Conservation (phyloP, 2,329 filamentous ascomycete species). For the Triangularia verruculosa region DNA sequence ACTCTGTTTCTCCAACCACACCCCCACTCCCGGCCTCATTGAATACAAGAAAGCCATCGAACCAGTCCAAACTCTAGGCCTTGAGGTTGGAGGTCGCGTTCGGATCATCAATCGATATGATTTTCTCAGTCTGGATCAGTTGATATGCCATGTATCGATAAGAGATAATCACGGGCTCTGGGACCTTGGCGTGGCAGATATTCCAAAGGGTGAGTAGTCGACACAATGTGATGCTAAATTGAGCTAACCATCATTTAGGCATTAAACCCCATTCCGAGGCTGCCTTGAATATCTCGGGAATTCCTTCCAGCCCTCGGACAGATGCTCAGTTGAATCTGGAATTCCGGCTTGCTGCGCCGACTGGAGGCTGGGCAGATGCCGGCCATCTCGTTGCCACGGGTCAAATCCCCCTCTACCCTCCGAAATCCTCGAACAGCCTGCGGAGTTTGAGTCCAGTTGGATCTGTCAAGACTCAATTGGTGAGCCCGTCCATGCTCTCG, state of each 20-base stretch:
- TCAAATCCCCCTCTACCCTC: conserved; percentile 40
- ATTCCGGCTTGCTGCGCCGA: conserved; percentile 43
- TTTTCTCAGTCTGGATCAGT: conserved; percentile 49
- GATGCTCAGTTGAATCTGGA: conserved; percentile 49
- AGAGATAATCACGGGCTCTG: conserved; percentile 34
- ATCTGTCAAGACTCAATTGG: not conserved
- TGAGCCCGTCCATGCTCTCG: conserved; percentile 24
- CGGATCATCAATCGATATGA: conserved; percentile 54
- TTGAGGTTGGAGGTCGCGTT: conserved; percentile 40
- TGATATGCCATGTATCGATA: conserved; percentile 39
- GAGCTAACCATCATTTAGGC: conserved; percentile 28
- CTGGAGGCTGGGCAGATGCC: conserved; percentile 48
- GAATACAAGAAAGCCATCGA: conserved; percentile 60
- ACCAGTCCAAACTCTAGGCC: conserved; percentile 50
- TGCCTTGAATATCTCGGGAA: conserved; percentile 33
- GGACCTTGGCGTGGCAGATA: conserved; percentile 33
- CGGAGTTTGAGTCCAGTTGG: not conserved
- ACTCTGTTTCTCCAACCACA: conserved; percentile 46
- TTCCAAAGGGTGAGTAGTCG: conserved; percentile 39
- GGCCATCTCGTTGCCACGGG: conserved; percentile 53
- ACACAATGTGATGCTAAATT: not conserved
- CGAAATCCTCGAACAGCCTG: conserved; percentile 26
- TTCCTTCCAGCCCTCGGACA: conserved; percentile 30
- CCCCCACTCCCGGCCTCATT: conserved; percentile 48
- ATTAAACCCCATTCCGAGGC: conserved; percentile 44